Evolutionary conservation across 345 rosid species (phyloP).

Genomic region (Populus davidiana): DNA sequence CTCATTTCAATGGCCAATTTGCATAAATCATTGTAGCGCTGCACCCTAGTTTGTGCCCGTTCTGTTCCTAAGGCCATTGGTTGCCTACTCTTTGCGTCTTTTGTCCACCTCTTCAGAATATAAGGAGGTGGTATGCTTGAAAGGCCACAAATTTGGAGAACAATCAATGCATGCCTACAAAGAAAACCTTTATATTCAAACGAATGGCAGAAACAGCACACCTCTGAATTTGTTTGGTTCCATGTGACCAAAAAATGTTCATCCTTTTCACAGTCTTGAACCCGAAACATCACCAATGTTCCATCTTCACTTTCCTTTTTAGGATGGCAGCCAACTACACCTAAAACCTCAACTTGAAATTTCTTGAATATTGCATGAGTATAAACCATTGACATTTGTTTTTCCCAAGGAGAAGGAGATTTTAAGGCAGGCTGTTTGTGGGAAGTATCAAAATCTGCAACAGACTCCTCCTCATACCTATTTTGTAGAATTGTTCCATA

Average conservation of each 20-base stretch:
- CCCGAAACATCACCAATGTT: conserved; percentile 16
- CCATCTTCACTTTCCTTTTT: conserved; percentile 26
- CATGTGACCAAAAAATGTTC: conserved; percentile 18
- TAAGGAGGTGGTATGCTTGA: conserved; percentile 22
- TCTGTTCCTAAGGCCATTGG: background rate
- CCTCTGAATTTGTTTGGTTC: conserved; percentile 21
- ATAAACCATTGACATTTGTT: conserved; percentile 24
- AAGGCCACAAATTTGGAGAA: conserved; percentile 28
- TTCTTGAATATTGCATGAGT: conserved; percentile 30
- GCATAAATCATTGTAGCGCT: conserved; percentile 48
- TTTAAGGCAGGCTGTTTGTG: conserved; percentile 27
- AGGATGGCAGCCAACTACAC: conserved; percentile 31
- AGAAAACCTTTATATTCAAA: conserved; percentile 28
- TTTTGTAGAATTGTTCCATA: conserved; percentile 24
- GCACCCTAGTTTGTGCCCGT: conserved; percentile 31
- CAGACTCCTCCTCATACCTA: conserved; percentile 24
- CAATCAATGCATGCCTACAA: conserved; percentile 33
- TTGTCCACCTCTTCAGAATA: conserved; percentile 28
- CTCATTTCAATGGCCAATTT: conserved; percentile 46
- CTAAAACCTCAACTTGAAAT: conserved; percentile 30
- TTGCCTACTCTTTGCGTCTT: conserved; percentile 24
- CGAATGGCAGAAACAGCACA: conserved; percentile 21
- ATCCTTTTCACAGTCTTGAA: conserved; percentile 29
- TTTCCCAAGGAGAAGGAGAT: conserved; percentile 32
- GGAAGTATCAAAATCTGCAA: conserved; percentile 28